These are phyloP conservation scores for Boechera retrofracta DNA, from an alignment of 345 rosid species.

Conservation along the genomic window DNA sequence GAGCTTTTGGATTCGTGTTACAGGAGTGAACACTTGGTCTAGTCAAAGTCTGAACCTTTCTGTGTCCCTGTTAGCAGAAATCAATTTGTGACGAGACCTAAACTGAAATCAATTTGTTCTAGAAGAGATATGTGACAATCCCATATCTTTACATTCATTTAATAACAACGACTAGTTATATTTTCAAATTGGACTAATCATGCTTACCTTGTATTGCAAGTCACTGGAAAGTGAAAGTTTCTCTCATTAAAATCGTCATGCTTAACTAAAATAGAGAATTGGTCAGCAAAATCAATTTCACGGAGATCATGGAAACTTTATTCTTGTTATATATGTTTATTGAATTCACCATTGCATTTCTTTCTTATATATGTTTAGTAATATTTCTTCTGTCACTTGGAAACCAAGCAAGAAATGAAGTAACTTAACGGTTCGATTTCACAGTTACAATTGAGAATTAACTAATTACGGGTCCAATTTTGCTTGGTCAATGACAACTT, in stretches of 20 bases:
- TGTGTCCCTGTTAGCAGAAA: neutral
- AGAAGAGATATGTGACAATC: no score
- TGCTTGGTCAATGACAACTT: no score
- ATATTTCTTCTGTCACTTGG: no score
- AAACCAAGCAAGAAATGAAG: no score
- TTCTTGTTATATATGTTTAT: no score
- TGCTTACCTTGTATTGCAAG: neutral
- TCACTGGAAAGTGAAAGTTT: slow-evolving; percentile 7
- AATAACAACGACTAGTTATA: neutral
- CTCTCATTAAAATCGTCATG: neutral
- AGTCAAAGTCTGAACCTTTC: neutral
- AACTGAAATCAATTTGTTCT: no score
- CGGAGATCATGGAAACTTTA: no score
- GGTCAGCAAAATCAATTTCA: neutral
- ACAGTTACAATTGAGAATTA: neutral
- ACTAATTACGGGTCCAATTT: neutral
- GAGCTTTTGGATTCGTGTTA: neutral
- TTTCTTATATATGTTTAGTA: no score
- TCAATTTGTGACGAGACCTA: no score
- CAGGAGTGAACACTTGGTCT: slow-evolving; percentile 7
- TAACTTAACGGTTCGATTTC: neutral
- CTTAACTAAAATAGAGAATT: neutral
- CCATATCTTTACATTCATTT: no score
- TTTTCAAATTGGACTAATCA: neutral
- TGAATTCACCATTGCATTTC: no score